These are phyloP conservation scores for Lithohypha guttulata DNA, from an alignment of 2,329 filamentous ascomycete species.

Conservation along the genomic window DNA sequence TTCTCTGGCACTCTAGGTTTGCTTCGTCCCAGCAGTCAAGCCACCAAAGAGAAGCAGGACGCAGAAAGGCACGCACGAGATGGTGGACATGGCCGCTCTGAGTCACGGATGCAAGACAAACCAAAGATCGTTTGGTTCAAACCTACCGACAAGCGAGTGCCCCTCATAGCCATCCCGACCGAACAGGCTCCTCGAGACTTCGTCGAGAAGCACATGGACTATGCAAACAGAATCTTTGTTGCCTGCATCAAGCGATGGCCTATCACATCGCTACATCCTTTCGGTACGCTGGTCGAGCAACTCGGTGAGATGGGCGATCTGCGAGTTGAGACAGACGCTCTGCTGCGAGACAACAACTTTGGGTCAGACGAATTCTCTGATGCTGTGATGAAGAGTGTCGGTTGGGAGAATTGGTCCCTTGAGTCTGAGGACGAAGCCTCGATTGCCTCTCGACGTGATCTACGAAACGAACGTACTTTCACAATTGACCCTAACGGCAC, in stretches of 20 bases:
- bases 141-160: constrained; percentile 96
- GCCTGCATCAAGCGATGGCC: constrained; percentile 99
- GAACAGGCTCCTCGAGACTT: constrained; percentile 97
- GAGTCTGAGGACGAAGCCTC: constrained; percentile 68
- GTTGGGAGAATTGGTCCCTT: constrained; percentile 82
- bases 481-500: constrained; percentile 85
- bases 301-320: constrained; percentile 94
- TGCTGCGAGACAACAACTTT: constrained; percentile 97
- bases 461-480: constrained; percentile 78
- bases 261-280: constrained; percentile 97
- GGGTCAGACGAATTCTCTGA: constrained; percentile 95
- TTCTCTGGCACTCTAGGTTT: constrained; percentile 94
- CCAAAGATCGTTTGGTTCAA: constrained; percentile 99
- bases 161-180: constrained; percentile 93
- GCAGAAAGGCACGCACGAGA: constrained; percentile 88
- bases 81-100: constrained; percentile 57
- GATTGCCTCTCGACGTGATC: constrained; percentile 70
- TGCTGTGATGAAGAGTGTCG: constrained; percentile 84
- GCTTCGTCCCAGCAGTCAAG: constrained; percentile 90
- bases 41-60: constrained; percentile 98
- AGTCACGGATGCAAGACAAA: constrained; percentile 82
- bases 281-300: constrained; percentile 93
- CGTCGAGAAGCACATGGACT: constrained; percentile 96
- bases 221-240: constrained; percentile 95
- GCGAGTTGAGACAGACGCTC: constrained; percentile 93